Evolutionary conservation across 371 early-diverging fungal species (phyloP).

Genomic region (Rhizopus arrhizus): DNA sequence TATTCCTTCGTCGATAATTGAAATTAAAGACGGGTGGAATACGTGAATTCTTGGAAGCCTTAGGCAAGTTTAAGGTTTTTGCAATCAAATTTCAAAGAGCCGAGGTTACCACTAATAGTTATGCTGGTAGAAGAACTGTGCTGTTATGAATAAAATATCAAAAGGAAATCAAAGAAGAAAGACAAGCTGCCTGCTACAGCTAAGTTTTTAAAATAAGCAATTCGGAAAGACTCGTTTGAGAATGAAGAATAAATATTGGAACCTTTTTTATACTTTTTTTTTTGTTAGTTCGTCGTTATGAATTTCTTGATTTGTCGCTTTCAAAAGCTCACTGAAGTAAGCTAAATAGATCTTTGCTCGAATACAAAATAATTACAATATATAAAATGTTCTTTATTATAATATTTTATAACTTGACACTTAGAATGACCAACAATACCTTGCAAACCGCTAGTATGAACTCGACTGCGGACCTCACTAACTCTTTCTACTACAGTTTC

Average conservation of each 20-base stretch:
- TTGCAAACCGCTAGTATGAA: conserved; percentile 9
- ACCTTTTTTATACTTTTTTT: conserved; percentile 2
- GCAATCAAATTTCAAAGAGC: conserved; percentile 9
- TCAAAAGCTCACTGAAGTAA: too few species aligned
- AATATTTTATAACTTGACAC: too few species aligned
- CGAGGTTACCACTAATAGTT: conserved; percentile 9
- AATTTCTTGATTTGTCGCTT: too few species aligned
- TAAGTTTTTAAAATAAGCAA: conserved; percentile 3
- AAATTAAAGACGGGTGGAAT: conserved; percentile 11
- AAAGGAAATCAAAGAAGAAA: conserved; percentile 10
- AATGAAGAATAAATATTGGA: conserved; percentile 8
- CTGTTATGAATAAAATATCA: conserved; percentile 6
- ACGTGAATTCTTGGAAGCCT: conserved; percentile 7
- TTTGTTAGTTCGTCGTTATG: too few species aligned
- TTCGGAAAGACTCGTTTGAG: conserved; percentile 11
- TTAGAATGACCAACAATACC: conserved; percentile 9
- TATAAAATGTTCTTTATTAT: neutral
- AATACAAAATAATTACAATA: conserved; percentile 1
- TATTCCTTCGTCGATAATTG: conserved; percentile 4
- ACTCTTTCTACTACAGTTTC: conserved; percentile 9
- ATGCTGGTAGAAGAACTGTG: conserved; percentile 11
- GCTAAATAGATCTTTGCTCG: conserved; percentile 3
- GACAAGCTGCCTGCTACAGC: conserved; percentile 2
- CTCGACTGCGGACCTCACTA: conserved; percentile 1
- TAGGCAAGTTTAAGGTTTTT: conserved; percentile 9